These are phyloP conservation scores for Auricularia sp. DNA, from an alignment of 768 basidiomycete species.

Conservation along the genomic window DNA sequence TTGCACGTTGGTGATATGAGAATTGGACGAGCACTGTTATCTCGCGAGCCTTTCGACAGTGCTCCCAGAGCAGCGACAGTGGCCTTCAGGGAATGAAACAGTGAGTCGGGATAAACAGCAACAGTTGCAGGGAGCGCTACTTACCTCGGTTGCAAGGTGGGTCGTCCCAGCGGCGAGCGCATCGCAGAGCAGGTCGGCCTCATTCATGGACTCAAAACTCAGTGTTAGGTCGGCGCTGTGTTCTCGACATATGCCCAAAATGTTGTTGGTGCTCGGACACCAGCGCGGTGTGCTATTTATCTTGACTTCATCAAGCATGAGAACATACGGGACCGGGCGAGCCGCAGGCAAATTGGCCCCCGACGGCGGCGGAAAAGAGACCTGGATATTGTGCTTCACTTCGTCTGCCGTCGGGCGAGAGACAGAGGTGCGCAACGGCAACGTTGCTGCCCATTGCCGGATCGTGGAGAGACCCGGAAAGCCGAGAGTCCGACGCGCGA, in stretches of 20 bases:
- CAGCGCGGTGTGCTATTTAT: slow-evolving; percentile 13
- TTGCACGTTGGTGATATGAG: slow-evolving; percentile 21
- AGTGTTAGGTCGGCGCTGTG: slow-evolving; percentile 9
- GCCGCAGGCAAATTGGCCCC: no score
- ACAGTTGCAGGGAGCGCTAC: not conserved
- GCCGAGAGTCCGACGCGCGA: slow-evolving; percentile 10
- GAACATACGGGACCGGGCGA: slow-evolving; percentile 2
- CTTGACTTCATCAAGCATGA: slow-evolving; percentile 17
- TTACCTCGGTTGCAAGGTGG: slow-evolving; percentile 7
- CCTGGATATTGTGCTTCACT: not conserved
- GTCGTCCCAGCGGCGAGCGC: slow-evolving; percentile 5
- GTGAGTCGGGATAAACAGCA: no score
- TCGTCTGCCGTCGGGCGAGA: not conserved
- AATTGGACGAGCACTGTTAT: slow-evolving; percentile 17
- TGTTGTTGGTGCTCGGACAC: slow-evolving; percentile 7
- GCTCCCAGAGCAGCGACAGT: slow-evolving; percentile 19
- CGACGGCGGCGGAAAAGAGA: not conserved
- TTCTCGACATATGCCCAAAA: slow-evolving; percentile 15
- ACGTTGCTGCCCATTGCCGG: not conserved
- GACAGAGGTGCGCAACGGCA: not conserved
- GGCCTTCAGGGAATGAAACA: slow-evolving; percentile 10
- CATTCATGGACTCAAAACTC: slow-evolving; percentile 12
- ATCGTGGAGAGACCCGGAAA: not conserved
- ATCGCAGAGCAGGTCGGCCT: not conserved
- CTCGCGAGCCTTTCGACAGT: slow-evolving; percentile 11